Evolutionary conservation across 2,329 filamentous ascomycete genomes (phyloP), one percentile per base, ranked within the genome.

Genomic region (Arthrobotrys sinensis): DNA sequence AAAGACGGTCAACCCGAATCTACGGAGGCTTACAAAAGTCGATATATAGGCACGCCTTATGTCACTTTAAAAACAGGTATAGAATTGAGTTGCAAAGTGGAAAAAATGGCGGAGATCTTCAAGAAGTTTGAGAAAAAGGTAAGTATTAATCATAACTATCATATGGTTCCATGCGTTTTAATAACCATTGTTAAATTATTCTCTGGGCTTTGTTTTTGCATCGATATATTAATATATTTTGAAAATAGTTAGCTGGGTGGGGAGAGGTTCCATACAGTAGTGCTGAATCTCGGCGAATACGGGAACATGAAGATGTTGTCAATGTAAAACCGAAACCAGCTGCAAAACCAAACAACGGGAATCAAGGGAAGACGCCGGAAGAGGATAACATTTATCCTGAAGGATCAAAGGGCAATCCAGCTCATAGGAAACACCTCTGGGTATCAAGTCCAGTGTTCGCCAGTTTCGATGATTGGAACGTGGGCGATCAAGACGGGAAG

Each of bases 221-320:
- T 28, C 4, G 4, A 28, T 28, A 28, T 28, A 28, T 2, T 28
- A 2, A 28, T 28, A 28, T 28, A 50, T n/a, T 16, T 16, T 12
- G 10, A 10, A 34, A 36, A 34, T 72, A 76, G 72, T 28, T 76
- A 11, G 38, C 40, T 55, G 65, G 72, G 1, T 76, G 72, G 72
- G 72, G 72, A 28, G 72, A 76, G 14, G 72, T 76, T 8, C 72
- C 72, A 21, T 76, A 69, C 19, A 66, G 60, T 32, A 66, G 60
- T 16, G 6, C 16, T 16, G 34, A 14, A 24, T 14, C 16, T 14
- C 57, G 28, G 21, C 48, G 21, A 14, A 63, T 64, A 16, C 57
- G 55, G 46, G 68, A 64, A 55, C 57, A 65, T 24, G 14, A 7
- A 24, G n/a, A 45, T 16, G 10, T 16, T 10, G 46, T 21, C 16